Base-by-base conservation (phyloP, 352 stramenopile genomes). In the Thalassiosira livingstoniorum region DNA sequence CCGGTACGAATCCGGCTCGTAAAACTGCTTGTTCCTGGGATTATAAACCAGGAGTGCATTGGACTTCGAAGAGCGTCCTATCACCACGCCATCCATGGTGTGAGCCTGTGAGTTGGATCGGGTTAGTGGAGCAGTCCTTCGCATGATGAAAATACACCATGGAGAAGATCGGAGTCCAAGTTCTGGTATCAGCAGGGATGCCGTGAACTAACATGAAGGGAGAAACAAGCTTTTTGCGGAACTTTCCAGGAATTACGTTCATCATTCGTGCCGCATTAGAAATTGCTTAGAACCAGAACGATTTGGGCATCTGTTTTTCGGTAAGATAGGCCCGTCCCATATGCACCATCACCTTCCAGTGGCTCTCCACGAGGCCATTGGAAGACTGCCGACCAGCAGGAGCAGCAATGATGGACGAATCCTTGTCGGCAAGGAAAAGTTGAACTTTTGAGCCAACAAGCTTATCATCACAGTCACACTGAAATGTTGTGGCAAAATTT, bases 361-460 rank as follows among this genome's bases (percentile, higher is more conserved):
- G 34, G 18, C 64, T n/a, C 35, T 81, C 37, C 29, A 75, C 73
- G 2, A 81, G 54, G 39, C 73, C 64, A 64, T 80, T 75, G 32
- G 73, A 80, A 2, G 64, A 76, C 32, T 82, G 64, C 0, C 57
- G 29, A 11, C 55, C 35, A 1, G 73, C 65, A 1, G 73, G 62
- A 43, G 53, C 37, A 34, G 54, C 51, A 43, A 69, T 55, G 25
- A 80, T 75, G n/a, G 64, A 32, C 18, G 62, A 62, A 3, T 27
- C 15, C 2, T 58, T n/a, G 35, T 42, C 23, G 3, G 23, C 4
- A 25, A 60, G 58, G 25, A 18, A 73, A 31, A 11, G 39, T 57
- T 23, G 32, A 31, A 37, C 54, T 31, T 7, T 18, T 47, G 39
- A 47, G 39, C 39, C 39, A 47, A 47, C 7, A 39, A n/a, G 55